Percentiles rank a stretch among this genome's conserved stretches.
These are phyloP conservation scores for Dendrobium chrysotoxum DNA, from an alignment of 106 monocot genomes.

Conservation along the genomic window DNA sequence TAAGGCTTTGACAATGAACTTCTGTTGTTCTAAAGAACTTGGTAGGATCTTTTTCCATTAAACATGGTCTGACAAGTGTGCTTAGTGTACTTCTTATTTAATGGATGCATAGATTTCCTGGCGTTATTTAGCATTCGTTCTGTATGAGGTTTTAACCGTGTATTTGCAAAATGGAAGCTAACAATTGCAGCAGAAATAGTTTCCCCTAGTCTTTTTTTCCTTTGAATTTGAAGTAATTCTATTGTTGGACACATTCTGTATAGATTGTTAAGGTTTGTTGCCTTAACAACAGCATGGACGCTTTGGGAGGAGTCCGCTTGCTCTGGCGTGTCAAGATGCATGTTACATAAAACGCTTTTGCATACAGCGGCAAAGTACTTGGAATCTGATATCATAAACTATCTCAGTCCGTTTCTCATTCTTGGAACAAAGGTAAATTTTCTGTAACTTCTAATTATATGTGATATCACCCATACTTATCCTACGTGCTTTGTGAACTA, in stretches of 20 bases:
- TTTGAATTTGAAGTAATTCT: not conserved
- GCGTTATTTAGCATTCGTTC: not conserved
- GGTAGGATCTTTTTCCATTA: not conserved
- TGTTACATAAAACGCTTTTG: constrained; percentile 56
- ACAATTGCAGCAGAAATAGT: constrained; percentile 1
- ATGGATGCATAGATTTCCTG: not conserved
- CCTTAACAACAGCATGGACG: constrained; percentile 49
- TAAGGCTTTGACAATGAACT: not conserved
- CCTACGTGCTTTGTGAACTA: not conserved
- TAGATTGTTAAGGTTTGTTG: constrained; percentile 8
- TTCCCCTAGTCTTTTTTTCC: not conserved
- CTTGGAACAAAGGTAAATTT: constrained; percentile 36
- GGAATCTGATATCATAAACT: constrained; percentile 36
- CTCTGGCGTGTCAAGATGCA: constrained; percentile 36
- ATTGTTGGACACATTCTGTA: not conserved
- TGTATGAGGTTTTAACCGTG: not conserved
- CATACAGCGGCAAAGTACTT: constrained; percentile 54
- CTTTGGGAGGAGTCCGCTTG: constrained; percentile 65
- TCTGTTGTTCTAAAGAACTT: not conserved
- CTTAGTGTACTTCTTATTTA: not conserved
- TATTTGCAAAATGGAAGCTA: not conserved
- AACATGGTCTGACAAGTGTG: not conserved
- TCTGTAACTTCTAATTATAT: not conserved
- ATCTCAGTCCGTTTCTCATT: constrained; percentile 46
- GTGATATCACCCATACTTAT: not conserved